These are phyloP conservation scores for Candida yuanshanica DNA, from an alignment of 805 yeast genomes.

Conservation along the genomic window DNA sequence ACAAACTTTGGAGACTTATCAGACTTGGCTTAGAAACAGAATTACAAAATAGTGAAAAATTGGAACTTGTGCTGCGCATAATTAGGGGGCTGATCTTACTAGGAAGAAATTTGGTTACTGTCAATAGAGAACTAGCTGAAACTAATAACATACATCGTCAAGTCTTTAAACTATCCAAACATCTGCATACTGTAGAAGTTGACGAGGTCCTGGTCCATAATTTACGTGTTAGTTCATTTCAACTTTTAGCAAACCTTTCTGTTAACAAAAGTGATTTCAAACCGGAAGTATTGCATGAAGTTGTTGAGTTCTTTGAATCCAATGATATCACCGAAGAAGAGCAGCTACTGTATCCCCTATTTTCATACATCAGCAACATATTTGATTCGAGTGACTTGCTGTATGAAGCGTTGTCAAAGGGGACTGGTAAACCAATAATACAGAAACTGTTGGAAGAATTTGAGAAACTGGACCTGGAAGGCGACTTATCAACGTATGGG, in stretches of 20 bases:
- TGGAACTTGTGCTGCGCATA: conserved; percentile 25
- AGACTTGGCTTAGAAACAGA: conserved; percentile 9
- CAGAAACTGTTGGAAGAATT: conserved; percentile 9
- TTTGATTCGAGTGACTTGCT: conserved; percentile 14
- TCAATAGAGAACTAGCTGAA: conserved; percentile 27
- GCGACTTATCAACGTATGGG: conserved; percentile 15
- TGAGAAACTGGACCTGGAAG: conserved; percentile 13
- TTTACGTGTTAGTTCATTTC: conserved; percentile 4
- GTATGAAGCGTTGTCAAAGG: conserved; percentile 16
- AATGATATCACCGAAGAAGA: conserved; percentile 4
- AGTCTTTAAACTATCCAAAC: neutral
- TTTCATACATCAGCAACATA: conserved; percentile 11
- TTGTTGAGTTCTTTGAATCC: conserved; percentile 5
- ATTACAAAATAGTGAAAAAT: neutral
- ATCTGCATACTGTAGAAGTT: neutral
- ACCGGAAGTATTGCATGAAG: conserved; percentile 5
- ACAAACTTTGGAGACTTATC: conserved; percentile 24
- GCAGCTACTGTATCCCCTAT: conserved; percentile 4
- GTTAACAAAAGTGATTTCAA: conserved; percentile 8
- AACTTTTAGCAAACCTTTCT: conserved; percentile 14
- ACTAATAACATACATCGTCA: conserved; percentile 6
- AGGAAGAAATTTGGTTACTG: conserved; percentile 38
- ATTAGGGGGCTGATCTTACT: conserved; percentile 41
- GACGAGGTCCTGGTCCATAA: conserved; percentile 1
- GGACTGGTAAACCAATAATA: conserved; percentile 14